These are phyloP conservation scores for Xylariaceae sp. DNA, from an alignment of 2,329 filamentous ascomycete species.

Conservation along the genomic window DNA sequence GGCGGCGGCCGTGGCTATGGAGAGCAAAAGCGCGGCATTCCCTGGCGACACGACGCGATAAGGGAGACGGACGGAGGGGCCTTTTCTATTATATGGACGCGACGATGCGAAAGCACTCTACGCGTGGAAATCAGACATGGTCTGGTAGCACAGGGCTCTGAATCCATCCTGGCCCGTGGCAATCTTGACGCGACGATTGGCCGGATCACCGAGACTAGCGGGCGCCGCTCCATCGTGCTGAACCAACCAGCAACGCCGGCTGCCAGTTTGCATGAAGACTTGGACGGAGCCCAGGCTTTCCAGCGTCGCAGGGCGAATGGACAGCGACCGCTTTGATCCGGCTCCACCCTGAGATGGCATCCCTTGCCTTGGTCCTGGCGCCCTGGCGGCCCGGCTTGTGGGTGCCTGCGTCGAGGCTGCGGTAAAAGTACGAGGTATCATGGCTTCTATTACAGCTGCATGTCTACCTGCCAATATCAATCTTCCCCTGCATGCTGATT, in stretches of 20 bases:
- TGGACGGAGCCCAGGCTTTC: background rate
- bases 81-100: background rate
- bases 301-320: too few relatives aligned
- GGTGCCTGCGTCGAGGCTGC: too few relatives aligned
- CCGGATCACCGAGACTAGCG: background rate
- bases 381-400: too few relatives aligned
- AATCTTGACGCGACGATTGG: conserved; percentile 1
- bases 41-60: too few relatives aligned
- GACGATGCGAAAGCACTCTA: background rate
- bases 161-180: background rate
- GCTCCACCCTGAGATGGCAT: background rate
- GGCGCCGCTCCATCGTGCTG: too few relatives aligned
- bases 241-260: too few relatives aligned
- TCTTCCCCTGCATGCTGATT: too few relatives aligned
- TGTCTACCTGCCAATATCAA: too few relatives aligned
- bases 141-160: background rate
- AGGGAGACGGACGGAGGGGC: background rate
- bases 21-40: background rate
- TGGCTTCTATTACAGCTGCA: too few relatives aligned
- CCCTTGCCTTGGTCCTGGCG: background rate
- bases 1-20: background rate
- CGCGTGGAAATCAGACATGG: background rate
- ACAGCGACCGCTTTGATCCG: background rate
- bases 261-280: background rate
- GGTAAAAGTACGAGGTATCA: too few relatives aligned